phyloP scores from a whole-genome alignment of 2,329 filamentous ascomycete genomes.

The Capronia americana region DNA sequence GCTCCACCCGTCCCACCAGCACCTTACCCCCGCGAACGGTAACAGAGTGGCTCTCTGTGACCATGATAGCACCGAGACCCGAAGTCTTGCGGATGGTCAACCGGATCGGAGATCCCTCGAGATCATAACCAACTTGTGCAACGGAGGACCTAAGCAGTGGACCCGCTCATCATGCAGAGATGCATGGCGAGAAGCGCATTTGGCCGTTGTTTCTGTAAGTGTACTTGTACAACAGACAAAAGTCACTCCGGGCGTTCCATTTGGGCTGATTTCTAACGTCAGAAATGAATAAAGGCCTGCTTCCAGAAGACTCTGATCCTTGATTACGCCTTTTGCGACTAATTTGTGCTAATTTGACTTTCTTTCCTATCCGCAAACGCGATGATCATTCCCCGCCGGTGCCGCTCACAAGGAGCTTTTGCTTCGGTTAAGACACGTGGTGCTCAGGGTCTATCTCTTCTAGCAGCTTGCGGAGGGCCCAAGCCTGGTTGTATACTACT shows the following conservation, averaged over 20 bases:
- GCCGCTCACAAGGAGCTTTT: not conserved
- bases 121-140: not conserved
- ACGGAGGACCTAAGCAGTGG: not conserved
- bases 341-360: not conserved
- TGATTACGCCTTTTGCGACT: not conserved
- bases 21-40: not conserved
- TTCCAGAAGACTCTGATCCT: not conserved
- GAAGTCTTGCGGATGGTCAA: not conserved
- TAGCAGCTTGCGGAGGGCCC: not conserved
- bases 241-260: not conserved
- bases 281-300: not conserved
- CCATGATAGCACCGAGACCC: not conserved
- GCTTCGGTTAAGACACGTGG: not conserved
- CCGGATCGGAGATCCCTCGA: not conserved
- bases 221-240: not conserved
- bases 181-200: not conserved
- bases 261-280: not conserved
- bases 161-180: not conserved
- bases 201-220: not conserved
- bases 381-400: not conserved
- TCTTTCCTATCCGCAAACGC: not conserved
- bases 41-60: not conserved
- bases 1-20: not conserved
- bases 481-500: not conserved
- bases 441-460: not conserved